Percentiles rank a stretch among this genome's conserved stretches.
phyloP scores from a whole-genome alignment of 805 yeast species.

The Monosporozyma unispora region DNA sequence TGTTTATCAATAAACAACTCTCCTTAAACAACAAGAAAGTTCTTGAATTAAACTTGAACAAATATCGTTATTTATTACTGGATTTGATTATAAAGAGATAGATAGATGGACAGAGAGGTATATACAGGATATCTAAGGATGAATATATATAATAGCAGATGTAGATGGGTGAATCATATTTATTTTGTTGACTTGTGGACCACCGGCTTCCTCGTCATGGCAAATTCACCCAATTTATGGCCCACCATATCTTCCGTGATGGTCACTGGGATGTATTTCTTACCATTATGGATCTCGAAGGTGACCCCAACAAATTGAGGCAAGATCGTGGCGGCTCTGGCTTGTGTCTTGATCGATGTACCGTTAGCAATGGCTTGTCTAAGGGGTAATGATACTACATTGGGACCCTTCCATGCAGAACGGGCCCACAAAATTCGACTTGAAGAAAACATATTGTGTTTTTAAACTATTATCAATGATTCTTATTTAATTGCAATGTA shows the following conservation, averaged over 20 bases:
- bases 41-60: too few species aligned
- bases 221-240: constrained; percentile 87
- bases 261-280: constrained; percentile 80
- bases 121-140: neutral
- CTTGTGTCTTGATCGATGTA: constrained; percentile 89
- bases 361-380: constrained; percentile 73
- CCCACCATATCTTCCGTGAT: constrained; percentile 96
- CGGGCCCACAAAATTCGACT: constrained; percentile 32
- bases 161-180: neutral
- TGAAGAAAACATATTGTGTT: constrained; percentile 7
- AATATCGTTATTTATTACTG: neutral
- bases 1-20: neutral
- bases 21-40: neutral
- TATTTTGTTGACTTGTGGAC: neutral
- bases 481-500: too few species aligned
- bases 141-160: neutral
- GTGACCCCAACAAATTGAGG: constrained; percentile 94
- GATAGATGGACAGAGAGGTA: neutral
- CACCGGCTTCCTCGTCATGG: constrained; percentile 76
- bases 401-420: constrained; percentile 73
- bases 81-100: neutral
- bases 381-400: constrained; percentile 89
- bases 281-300: constrained; percentile 94
- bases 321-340: constrained; percentile 85
- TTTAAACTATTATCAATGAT: too few species aligned